Evolutionary conservation across 1,284 basidiomycete species (phyloP), one percentile per base, ranked within the genome.

Genomic region (Trichosporon sp.): DNA sequence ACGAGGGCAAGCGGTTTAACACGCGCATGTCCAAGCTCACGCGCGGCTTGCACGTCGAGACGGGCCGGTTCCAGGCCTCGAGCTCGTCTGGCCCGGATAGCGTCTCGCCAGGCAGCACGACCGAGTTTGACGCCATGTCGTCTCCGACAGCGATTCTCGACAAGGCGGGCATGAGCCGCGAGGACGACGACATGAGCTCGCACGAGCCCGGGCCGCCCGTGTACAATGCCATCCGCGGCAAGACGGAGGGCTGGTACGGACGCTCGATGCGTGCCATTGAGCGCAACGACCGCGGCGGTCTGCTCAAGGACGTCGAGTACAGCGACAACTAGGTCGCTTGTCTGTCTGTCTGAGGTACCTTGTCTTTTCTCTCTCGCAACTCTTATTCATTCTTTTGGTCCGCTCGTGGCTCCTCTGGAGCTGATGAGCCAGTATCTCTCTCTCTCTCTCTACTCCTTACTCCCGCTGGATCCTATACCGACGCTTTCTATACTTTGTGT

Each of bases 211-310:
- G 72, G n/a, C 70, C 69, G 13, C 71, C 75, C 1, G 69, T 72
- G 31, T 77, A 71, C 66, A 65, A 68, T 9, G 61, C 63, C 36
- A 70, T 77, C 25, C 70, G 78, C 19, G 60, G 63, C 56, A 73
- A 70, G 68, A 74, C 76, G 8, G 78, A 79, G 62, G 73, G 75
- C 21, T 76, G 74, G 74, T 73, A 69, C 60, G 62, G 64, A 54
- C 71, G 74, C 56, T 71, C 70, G 37, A 75, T 78, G 72, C 66
- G 70, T 9, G 67, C 71, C 16, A 67, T 78, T 27, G 74, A 76
- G 63, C 60, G 74, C 56, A 59, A 68, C 60, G 71, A 69, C 63
- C 65, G 63, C 32, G 67, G 66, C 11, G 65, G 68, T 37, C 63
- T 71, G n/a, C 65, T 71, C 29, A 62, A 69, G 44, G 67, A 65